Evolutionary conservation across 768 basidiomycete species (phyloP), one percentile per base, ranked within the genome.

Genomic region (Mycena capillaripes): DNA sequence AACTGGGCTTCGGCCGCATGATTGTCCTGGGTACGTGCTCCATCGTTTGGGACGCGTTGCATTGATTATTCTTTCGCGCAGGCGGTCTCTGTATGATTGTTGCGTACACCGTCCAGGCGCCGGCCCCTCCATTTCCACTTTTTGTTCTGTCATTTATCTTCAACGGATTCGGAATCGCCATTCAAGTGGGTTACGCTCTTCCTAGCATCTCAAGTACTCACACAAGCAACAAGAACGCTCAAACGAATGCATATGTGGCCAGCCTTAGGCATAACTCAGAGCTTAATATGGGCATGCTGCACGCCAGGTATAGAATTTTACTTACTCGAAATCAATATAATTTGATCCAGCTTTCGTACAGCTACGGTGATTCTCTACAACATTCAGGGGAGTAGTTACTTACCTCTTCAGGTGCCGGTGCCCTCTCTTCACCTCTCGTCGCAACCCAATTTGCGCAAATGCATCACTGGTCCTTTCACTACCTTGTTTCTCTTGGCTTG

Each of bases 401-500:
- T 0, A 58, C 17, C 30, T 21, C 11, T 34, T 10, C 23, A 79
- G 78, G 84, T 48, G 69, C 80, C n/a, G 90, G 90, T 0, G 89
- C 90, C 10, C 77, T 91, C 17, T 76, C 82, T 12, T 82, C 92
- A 0, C 93, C 93, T 0, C 83, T 93, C 25, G 84, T 90, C 0
- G 85, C 93, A 0, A 95, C 93, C 0, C 88, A 91, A 60, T 94
- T 94, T 71, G 84, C 89, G 2, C 82, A 84, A 38, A 69, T 84
- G 36, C 76, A 70, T 0, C 82, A 82, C 50, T 93, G 92, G 92
- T 89, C 88, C 4, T 89, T 89, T 73, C 89, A 92, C 76, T 93
- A 90, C 76, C 83, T 93, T 42, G 80, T 81, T 12, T 91, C 89
- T 0, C 77, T 91, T 1, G 89, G 86, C 1, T 52, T 94, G n/a